Percentiles rank a stretch among this genome's conserved stretches.
phyloP scores from a whole-genome alignment of 805 yeast species.

The Zygotorulaspora florentina region DNA sequence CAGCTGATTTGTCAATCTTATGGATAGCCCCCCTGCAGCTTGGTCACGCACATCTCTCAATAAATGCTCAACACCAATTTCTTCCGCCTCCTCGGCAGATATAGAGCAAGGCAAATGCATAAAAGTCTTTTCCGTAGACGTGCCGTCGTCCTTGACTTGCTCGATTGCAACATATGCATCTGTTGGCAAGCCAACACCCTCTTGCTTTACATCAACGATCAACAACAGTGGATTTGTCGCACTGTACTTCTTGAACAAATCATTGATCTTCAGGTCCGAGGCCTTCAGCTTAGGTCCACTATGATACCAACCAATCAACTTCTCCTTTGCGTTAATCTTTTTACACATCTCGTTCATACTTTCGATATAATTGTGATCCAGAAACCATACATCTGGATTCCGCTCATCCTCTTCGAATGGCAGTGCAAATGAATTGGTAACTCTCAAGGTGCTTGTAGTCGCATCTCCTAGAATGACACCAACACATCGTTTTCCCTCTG shows the following conservation, averaged over 20 bases:
- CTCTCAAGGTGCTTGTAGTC: slow-evolving; percentile 50
- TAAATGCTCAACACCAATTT: slow-evolving; percentile 96
- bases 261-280: slow-evolving; percentile 88
- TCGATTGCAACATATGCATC: slow-evolving; percentile 92
- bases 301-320: slow-evolving; percentile 98
- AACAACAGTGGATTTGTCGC: slow-evolving; percentile 63
- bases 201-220: slow-evolving; percentile 86
- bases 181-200: slow-evolving; percentile 84
- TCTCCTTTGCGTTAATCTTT: slow-evolving; percentile 95
- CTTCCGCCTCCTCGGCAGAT: slow-evolving; percentile 99
- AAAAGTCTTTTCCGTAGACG: slow-evolving; percentile 87
- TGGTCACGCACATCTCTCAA: slow-evolving; percentile 93
- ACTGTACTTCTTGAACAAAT: slow-evolving; percentile 78
- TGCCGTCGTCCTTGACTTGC: slow-evolving; percentile 94
- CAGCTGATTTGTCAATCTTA: slow-evolving; percentile 82
- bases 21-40: slow-evolving; percentile 88
- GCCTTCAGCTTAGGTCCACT: slow-evolving; percentile 90
- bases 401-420: slow-evolving; percentile 97
- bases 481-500: slow-evolving; percentile 74
- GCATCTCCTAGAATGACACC: slow-evolving; percentile 92
- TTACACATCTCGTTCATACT: slow-evolving; percentile 97
- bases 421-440: slow-evolving; percentile 90
- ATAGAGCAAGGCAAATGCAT: slow-evolving; percentile 88
- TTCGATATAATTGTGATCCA: slow-evolving; percentile 94
- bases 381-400: slow-evolving; percentile 89